Evolutionary conservation across 2,329 filamentous ascomycete species (phyloP), one percentile per base, ranked within the genome.

Genomic region (Colletotrichum tabaci): DNA sequence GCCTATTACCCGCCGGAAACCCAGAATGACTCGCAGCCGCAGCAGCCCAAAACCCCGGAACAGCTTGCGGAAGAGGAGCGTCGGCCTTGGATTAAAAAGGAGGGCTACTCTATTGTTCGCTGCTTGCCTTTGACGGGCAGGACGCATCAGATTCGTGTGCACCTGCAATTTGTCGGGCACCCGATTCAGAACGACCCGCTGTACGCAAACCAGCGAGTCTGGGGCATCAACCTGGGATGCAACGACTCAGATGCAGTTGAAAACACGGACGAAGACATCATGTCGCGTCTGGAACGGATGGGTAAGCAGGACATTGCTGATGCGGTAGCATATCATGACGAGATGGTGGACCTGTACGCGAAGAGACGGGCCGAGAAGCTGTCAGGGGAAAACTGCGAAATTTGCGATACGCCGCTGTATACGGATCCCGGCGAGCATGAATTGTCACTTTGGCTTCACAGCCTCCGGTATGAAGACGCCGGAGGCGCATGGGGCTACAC

Each of bases 141-240:
- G 61, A 99, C 96, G 15, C 96, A 99, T 79, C 96, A 99, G 81
- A 89, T 99, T 60, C 91, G 96, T 44, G 96, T 99, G 21, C 96
- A 99, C 78, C 87, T 99, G 18, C 96, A 99, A 79, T 97, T 94
- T 80, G 86, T 99, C 4, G 96, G 96, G 1, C 93, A 98, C 79
- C 96, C 96, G 2, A 98, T 99, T 76, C 92, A 94, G 74, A 99
- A 99, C 80, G 96, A 99, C 79, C 96, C 96, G 9, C 98, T 99
- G 76, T 99, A 99, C 81, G 95, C 94, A 77, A 99, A 99, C 79
- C 91, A 94, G 79, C 91, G 91, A 68, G 96, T 99, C 13, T 99
- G 97, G 87, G 96, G 96, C 0, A 86, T 92, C 0, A 88, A 92
- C 12, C 89, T 99, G 0, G 96, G 94, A 18, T 89, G 83, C 65